Conservation (phyloP, 116 monocot genomes). For the Thalassia testudinum region DNA sequence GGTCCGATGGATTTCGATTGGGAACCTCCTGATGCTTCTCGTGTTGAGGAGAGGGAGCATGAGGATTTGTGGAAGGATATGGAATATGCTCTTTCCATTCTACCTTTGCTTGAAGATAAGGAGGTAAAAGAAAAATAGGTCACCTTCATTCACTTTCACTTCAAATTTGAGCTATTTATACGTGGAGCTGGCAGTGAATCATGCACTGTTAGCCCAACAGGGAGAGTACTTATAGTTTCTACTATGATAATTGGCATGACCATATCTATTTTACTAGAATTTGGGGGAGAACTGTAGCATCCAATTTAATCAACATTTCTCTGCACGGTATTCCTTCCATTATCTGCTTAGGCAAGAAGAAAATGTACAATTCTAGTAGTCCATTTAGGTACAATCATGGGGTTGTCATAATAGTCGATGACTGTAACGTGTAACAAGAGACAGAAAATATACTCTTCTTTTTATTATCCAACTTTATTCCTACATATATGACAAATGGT, state of each 20-base stretch:
- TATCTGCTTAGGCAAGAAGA: too few species aligned
- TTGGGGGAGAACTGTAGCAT: too few species aligned
- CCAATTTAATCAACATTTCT: too few species aligned
- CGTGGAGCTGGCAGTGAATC: neutral
- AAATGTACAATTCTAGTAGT: too few species aligned
- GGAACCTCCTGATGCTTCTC: conserved; percentile 13
- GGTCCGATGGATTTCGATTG: conserved; percentile 33
- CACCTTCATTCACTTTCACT: neutral
- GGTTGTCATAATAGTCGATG: too few species aligned
- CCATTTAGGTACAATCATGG: too few species aligned
- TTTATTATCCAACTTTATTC: too few species aligned
- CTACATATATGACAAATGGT: too few species aligned
- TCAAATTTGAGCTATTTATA: neutral
- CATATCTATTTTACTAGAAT: too few species aligned
- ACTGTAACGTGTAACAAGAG: too few species aligned
- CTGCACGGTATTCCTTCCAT: too few species aligned
- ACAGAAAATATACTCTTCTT: too few species aligned
- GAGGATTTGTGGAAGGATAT: conserved; percentile 69
- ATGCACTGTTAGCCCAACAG: neutral
- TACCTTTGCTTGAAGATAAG: conserved; percentile 42
- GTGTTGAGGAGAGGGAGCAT: conserved; percentile 21
- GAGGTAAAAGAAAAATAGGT: neutral
- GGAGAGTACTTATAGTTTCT: neutral
- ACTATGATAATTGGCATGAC: neutral
- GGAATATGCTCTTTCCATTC: conserved; percentile 37